A percentile compares a stretch with the other conserved stretches of the same genome.
These are phyloP conservation scores for Coemansia sp. DNA, from an alignment of 192 early-diverging fungal species.

Conservation along the genomic window DNA sequence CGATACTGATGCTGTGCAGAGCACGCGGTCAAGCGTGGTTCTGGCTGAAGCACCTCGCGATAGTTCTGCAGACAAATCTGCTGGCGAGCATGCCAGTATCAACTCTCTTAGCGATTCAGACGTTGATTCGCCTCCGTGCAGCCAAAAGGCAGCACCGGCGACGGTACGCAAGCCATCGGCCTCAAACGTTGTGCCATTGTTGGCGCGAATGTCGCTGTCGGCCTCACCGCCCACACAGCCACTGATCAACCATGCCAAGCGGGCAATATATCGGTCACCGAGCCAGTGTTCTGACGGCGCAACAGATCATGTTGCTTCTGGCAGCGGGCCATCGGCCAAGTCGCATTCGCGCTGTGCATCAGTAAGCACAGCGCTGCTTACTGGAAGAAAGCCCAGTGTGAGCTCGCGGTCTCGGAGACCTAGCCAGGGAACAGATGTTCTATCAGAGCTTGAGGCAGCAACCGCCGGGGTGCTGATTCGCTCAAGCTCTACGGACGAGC, in stretches of 20 bases:
- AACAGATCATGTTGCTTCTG: not conserved
- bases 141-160: not conserved
- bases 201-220: not conserved
- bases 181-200: not conserved
- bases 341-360: conserved; percentile 53
- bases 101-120: conserved; percentile 41
- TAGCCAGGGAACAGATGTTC: conserved; percentile 31
- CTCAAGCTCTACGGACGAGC: conserved; percentile 47
- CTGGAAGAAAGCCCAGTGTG: conserved; percentile 15
- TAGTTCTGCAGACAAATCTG: not conserved
- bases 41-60: not conserved
- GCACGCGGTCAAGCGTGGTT: conserved; percentile 1
- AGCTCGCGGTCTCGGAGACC: conserved; percentile 23
- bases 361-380: conserved; percentile 18
- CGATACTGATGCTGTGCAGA: not conserved
- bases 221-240: conserved; percentile 6
- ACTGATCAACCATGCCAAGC: conserved; percentile 21
- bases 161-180: not conserved
- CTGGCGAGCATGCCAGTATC: conserved; percentile 31
- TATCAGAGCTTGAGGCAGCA: conserved; percentile 15
- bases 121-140: conserved; percentile 11
- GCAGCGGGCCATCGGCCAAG: conserved; percentile 16
- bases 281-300: conserved; percentile 27
- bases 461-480: conserved; percentile 22
- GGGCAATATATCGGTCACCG: conserved; percentile 22